phyloP scores from a whole-genome alignment of 1,284 basidiomycete genomes.

The Naganishia cerealis region DNA sequence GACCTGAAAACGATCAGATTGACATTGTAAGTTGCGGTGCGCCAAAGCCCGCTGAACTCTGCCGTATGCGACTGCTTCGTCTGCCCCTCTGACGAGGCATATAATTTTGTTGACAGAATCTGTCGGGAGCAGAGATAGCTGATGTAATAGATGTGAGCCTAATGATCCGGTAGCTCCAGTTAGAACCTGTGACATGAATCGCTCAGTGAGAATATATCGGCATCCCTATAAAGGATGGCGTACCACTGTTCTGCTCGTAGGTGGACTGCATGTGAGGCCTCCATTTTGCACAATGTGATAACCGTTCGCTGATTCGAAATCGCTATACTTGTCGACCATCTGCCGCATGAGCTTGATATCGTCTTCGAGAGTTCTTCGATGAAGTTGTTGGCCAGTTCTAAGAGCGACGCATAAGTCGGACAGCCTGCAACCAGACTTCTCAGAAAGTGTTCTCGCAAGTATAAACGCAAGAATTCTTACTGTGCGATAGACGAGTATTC shows the following conservation, averaged over 20 bases:
- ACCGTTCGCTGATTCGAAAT: constrained; percentile 26
- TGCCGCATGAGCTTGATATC: constrained; percentile 41
- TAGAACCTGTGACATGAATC: constrained; percentile 40
- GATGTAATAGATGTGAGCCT: constrained; percentile 49
- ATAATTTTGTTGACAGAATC: constrained; percentile 40
- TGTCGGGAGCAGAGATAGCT: constrained; percentile 33
- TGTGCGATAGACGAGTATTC: constrained; percentile 47
- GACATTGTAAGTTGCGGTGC: constrained; percentile 30
- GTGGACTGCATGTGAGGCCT: not conserved
- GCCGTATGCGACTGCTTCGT: constrained; percentile 37
- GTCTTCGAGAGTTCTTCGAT: constrained; percentile 28
- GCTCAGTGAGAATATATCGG: constrained; percentile 32
- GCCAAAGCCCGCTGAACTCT: constrained; percentile 36
- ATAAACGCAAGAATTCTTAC: constrained; percentile 34
- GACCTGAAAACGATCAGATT: constrained; percentile 19
- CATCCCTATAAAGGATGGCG: constrained; percentile 13
- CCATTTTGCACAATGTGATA: not conserved
- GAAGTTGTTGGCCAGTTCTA: constrained; percentile 36
- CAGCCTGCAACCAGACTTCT: constrained; percentile 25
- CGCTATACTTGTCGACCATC: constrained; percentile 45
- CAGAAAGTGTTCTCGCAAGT: not conserved
- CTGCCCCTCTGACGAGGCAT: constrained; percentile 51
- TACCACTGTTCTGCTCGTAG: constrained; percentile 7
- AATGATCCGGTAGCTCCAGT: constrained; percentile 55
- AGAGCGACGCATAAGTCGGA: constrained; percentile 36